A percentile compares a stretch with the other conserved stretches of the same genome.
phyloP scores from a whole-genome alignment of 1,139 yeast species.

The Debaryomyces coudertii region DNA sequence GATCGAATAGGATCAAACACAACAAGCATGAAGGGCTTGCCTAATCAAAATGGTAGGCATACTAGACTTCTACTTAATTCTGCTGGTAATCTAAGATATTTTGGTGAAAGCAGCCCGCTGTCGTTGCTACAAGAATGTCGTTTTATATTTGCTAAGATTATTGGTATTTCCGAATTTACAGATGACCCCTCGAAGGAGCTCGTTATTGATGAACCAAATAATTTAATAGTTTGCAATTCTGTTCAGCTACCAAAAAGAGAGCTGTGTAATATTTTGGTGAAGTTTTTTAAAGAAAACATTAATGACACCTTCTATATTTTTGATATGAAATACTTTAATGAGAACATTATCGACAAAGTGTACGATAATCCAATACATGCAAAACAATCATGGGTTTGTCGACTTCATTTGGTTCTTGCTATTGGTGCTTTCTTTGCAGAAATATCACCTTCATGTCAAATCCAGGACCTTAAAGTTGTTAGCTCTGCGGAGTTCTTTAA shows the following conservation, averaged over 20 bases:
- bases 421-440: conserved; percentile 39
- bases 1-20: not conserved
- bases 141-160: conserved; percentile 23
- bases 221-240: conserved; percentile 19
- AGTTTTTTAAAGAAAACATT: conserved; percentile 34
- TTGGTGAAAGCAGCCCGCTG: conserved; percentile 32
- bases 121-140: conserved; percentile 29
- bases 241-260: conserved; percentile 30
- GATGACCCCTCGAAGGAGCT: not conserved
- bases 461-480: not conserved
- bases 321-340: conserved; percentile 29
- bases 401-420: conserved; percentile 43
- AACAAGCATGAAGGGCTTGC: conserved; percentile 15
- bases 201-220: conserved; percentile 29
- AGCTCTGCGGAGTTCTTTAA: conserved; percentile 27
- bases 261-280: conserved; percentile 21
- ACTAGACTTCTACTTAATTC: conserved; percentile 24
- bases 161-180: conserved; percentile 14
- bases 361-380: conserved; percentile 30
- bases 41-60: conserved; percentile 22
- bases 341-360: conserved; percentile 26
- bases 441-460: not conserved
- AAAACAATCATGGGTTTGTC: conserved; percentile 29
- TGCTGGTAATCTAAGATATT: conserved; percentile 25
- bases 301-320: conserved; percentile 40